Conservation (phyloP, 2,329 filamentous ascomycete genomes). For the Colletotrichum viniferum region DNA sequence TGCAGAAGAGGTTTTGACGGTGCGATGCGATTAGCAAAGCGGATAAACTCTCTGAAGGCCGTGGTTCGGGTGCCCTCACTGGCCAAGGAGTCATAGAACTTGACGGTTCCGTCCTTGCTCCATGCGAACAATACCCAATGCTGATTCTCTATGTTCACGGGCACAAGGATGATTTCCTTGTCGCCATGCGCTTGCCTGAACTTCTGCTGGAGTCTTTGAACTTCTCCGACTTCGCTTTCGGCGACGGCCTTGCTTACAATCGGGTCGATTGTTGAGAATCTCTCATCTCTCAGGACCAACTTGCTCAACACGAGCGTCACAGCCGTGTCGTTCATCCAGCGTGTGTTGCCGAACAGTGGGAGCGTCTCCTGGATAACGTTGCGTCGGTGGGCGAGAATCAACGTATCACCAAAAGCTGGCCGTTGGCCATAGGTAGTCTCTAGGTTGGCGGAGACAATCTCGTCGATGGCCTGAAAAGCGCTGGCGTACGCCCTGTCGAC, state of each 20-base stretch:
- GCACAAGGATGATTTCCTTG: neutral
- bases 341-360: accelerated
- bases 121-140: neutral
- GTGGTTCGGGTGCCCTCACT: neutral
- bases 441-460: neutral
- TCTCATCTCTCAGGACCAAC: neutral
- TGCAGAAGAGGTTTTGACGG: neutral
- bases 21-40: neutral
- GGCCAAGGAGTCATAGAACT: neutral
- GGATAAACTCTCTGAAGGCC: neutral
- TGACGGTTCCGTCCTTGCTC: neutral
- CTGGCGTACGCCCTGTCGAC: neutral
- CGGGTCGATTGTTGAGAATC: neutral
- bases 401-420: neutral
- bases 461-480: neutral
- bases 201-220: neutral
- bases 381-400: neutral
- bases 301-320: neutral
- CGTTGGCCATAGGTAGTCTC: neutral
- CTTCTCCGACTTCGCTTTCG: neutral
- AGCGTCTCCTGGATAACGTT: neutral
- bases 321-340: neutral
- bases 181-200: neutral
- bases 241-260: neutral
- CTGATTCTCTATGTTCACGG: neutral